Evolutionary conservation across 805 yeast genomes (phyloP).

Genomic region (Candida endomychidarum): DNA sequence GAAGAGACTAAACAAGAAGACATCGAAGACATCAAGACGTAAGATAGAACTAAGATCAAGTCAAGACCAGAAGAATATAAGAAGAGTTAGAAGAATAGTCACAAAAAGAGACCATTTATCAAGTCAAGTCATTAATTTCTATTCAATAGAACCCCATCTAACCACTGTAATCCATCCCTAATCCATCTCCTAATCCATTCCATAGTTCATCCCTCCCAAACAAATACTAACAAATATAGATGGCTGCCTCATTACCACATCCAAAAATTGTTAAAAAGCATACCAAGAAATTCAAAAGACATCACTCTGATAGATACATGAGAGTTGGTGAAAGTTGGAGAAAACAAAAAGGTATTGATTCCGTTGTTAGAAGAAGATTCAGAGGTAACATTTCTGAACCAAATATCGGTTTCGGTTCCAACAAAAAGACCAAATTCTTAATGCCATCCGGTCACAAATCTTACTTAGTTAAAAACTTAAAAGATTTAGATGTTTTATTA

Average conservation of each 20-base stretch:
- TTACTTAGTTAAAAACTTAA: conserved; percentile 86
- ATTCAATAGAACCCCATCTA: neutral
- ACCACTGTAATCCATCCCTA: neutral
- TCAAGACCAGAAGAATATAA: too few relatives aligned
- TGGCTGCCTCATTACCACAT: conserved; percentile 98
- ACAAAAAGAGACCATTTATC: too few relatives aligned
- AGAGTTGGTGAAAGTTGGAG: conserved; percentile 99
- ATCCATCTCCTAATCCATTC: neutral
- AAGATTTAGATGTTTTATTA: conserved; percentile 92
- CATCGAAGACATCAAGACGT: too few relatives aligned
- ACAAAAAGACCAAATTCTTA: conserved; percentile 97
- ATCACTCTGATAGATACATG: conserved; percentile 99
- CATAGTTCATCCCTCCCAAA: too few relatives aligned
- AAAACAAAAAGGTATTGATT: conserved; percentile 99
- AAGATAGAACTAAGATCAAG: too few relatives aligned
- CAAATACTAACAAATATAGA: conserved; percentile 19
- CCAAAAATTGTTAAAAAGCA: conserved; percentile 99
- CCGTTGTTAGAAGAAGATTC: conserved; percentile 99
- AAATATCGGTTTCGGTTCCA: conserved; percentile 99
- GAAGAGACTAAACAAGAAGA: too few relatives aligned
- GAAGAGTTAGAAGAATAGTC: too few relatives aligned
- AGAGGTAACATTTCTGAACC: conserved; percentile 99
- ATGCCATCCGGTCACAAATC: conserved; percentile 98
- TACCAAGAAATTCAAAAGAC: conserved; percentile 99
- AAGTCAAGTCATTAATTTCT: neutral